Evolutionary conservation across 345 rosid species (phyloP).

Genomic region (Limnanthes douglasii): DNA sequence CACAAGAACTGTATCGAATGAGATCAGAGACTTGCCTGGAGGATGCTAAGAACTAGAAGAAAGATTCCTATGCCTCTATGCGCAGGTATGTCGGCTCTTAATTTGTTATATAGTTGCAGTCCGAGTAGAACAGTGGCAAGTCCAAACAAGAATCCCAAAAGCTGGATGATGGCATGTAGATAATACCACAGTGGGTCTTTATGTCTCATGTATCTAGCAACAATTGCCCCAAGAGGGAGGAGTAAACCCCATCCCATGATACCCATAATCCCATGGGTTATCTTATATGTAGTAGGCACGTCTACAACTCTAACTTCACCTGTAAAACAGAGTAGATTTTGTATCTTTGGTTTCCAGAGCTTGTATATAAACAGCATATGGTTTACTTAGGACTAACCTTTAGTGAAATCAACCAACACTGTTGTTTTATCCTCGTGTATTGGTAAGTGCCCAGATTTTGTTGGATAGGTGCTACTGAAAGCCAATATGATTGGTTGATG

Average conservation of each 20-base stretch:
- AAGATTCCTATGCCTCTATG: constrained; percentile 88
- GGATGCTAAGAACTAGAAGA: constrained; percentile 45
- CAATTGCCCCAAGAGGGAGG: constrained; percentile 64
- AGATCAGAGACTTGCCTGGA: constrained; percentile 38
- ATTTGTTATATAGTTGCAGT: constrained; percentile 34
- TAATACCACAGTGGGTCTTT: constrained; percentile 87
- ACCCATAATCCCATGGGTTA: constrained; percentile 59
- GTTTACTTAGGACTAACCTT: too few species aligned
- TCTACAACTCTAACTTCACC: constrained; percentile 22
- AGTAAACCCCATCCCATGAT: constrained; percentile 64
- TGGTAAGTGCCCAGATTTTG: constrained; percentile 24
- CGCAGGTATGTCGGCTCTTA: constrained; percentile 32
- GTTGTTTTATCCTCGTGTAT: constrained; percentile 60
- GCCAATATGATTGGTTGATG: constrained; percentile 62
- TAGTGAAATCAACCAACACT: constrained; percentile 52
- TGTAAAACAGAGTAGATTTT: constrained; percentile 7
- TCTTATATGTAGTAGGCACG: constrained; percentile 30
- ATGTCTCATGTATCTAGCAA: constrained; percentile 69
- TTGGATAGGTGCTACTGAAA: constrained; percentile 42
- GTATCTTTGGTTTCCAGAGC: too few species aligned
- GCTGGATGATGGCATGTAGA: constrained; percentile 48
- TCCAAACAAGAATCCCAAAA: constrained; percentile 54
- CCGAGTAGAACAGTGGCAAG: constrained; percentile 55
- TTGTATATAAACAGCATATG: too few species aligned
- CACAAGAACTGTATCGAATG: not conserved